Evolutionary conservation across 768 basidiomycete genomes (phyloP).

Genomic region (Termitomyces sp.): DNA sequence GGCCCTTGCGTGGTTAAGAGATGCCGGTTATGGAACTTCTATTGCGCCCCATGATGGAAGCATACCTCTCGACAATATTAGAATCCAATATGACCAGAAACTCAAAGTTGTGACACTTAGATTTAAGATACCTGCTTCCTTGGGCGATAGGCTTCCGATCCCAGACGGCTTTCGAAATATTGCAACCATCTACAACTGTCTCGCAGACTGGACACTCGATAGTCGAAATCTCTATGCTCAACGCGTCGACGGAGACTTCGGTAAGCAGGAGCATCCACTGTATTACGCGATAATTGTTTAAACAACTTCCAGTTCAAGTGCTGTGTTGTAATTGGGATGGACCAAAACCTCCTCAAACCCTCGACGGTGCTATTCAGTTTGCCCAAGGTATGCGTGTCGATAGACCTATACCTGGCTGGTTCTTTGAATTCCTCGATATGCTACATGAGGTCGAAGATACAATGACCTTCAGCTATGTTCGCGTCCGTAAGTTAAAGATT

Average conservation of each 20-base stretch:
- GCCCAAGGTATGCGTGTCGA: constrained; percentile 5
- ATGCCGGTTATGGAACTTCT: constrained; percentile 14
- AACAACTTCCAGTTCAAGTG: neutral
- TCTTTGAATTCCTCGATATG: constrained; percentile 20
- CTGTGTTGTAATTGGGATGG: constrained; percentile 1
- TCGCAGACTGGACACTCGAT: constrained; percentile 1
- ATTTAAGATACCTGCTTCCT: neutral
- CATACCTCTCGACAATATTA: neutral
- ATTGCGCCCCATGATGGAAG: neutral
- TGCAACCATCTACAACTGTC: constrained; percentile 3
- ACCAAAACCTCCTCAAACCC: constrained; percentile 6
- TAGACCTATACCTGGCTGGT: constrained; percentile 21
- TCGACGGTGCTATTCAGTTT: constrained; percentile 12
- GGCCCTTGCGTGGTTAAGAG: constrained; percentile 21
- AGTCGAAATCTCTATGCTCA: constrained; percentile 1
- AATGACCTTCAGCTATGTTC: constrained; percentile 1
- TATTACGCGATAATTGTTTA: neutral
- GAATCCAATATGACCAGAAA: constrained; percentile 4
- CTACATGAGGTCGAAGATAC: constrained; percentile 20
- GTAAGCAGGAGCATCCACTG: neutral
- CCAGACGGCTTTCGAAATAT: constrained; percentile 2
- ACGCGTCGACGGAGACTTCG: constrained; percentile 1
- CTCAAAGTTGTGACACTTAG: neutral
- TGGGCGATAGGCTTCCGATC: neutral
- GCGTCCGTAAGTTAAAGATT: constrained; percentile 13